These are phyloP conservation scores for Bacidia gigantensis DNA, from an alignment of 495 filamentous ascomycete genomes.

Conservation along the genomic window DNA sequence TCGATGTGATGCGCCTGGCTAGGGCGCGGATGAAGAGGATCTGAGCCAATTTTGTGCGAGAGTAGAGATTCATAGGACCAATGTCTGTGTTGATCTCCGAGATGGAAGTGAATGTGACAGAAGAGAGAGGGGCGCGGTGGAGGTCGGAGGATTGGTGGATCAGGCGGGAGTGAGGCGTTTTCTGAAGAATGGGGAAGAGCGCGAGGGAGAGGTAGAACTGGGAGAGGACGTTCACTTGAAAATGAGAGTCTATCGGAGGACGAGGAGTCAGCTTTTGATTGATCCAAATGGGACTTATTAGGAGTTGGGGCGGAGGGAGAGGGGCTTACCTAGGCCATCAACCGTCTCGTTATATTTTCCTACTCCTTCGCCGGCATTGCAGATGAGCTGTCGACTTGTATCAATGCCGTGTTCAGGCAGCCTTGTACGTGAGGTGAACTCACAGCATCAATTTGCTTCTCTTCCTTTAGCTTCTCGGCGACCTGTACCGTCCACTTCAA, in stretches of 20 bases:
- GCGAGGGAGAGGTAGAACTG: constrained; percentile 31
- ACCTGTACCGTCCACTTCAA: constrained; percentile 28
- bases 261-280: background rate
- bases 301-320: background rate
- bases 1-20: constrained; percentile 20
- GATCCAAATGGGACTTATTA: background rate
- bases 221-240: constrained; percentile 36
- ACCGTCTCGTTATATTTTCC: constrained; percentile 26
- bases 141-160: constrained; percentile 42
- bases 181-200: constrained; percentile 27
- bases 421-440: constrained; percentile 9
- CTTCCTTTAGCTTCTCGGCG: constrained; percentile 23
- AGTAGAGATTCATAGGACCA: constrained; percentile 39
- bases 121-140: constrained; percentile 33
- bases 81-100: constrained; percentile 42
- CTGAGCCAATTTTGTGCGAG: constrained; percentile 40
- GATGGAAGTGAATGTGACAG: constrained; percentile 31
- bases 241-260: constrained; percentile 29
- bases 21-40: constrained; percentile 33
- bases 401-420: constrained; percentile 23
- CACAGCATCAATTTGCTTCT: constrained; percentile 29
- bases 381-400: constrained; percentile 24
- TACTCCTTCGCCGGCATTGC: constrained; percentile 37
- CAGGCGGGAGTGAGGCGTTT: constrained; percentile 25
- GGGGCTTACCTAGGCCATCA: constrained; percentile 24